Percentiles rank a stretch among this genome's conserved stretches.
These are phyloP conservation scores for Phanerodontia chrysosporium DNA, from an alignment of 768 basidiomycete genomes.

Conservation along the genomic window DNA sequence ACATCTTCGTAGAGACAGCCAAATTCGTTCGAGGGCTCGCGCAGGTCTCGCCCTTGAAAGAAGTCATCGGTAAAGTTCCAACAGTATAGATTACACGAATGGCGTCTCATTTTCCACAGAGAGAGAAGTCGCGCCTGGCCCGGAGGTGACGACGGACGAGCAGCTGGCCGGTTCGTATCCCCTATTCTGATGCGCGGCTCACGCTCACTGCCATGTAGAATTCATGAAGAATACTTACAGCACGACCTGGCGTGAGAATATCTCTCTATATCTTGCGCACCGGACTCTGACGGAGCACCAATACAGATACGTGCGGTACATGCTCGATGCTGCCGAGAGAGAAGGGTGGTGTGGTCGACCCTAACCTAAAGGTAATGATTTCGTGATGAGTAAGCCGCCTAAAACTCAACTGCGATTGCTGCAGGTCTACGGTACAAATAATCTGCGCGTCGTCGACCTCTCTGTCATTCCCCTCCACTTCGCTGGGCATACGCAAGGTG, in stretches of 20 bases:
- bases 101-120: not conserved
- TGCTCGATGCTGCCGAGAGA: conserved; percentile 38
- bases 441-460: conserved; percentile 41
- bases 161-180: conserved; percentile 15
- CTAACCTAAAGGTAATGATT: conserved; percentile 22
- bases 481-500: conserved; percentile 32
- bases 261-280: not conserved
- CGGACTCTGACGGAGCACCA: not conserved
- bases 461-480: conserved; percentile 38
- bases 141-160: conserved; percentile 25
- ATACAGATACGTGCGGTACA: conserved; percentile 28
- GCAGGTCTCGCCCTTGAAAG: conserved; percentile 17
- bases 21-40: conserved; percentile 22
- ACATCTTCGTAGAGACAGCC: conserved; percentile 19
- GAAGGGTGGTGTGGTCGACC: conserved; percentile 34
- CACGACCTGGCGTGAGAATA: conserved; percentile 17
- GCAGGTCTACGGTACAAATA: conserved; percentile 32
- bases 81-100: not conserved
- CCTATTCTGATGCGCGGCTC: not conserved
- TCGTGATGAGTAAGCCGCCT: not conserved
- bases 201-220: conserved; percentile 2
- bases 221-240: conserved; percentile 18
- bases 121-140: conserved; percentile 28
- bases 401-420: not conserved
- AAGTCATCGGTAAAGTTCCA: not conserved